These are phyloP conservation scores for Colletotrichum plurivorum DNA, from an alignment of 2,329 filamentous ascomycete species.

Conservation along the genomic window DNA sequence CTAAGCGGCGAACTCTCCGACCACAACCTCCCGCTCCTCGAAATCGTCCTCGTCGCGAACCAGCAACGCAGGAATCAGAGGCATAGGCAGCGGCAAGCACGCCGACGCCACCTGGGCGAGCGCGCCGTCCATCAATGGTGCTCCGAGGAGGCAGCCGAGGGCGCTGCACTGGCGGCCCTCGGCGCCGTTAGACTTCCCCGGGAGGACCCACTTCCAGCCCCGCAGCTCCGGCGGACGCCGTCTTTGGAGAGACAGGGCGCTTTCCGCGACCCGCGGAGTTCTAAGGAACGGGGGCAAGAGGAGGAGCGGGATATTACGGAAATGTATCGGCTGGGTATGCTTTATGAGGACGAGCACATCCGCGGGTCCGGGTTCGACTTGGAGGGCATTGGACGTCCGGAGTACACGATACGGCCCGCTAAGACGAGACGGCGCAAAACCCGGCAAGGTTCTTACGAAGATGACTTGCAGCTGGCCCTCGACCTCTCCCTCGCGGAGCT, in stretches of 20 bases:
- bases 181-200: conserved; percentile 54
- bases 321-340: conserved; percentile 60
- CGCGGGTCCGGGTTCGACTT: conserved; percentile 54
- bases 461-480: conserved; percentile 50
- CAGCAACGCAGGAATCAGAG: background rate
- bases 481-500: conserved; percentile 61
- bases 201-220: conserved; percentile 45
- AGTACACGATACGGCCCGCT: conserved; percentile 54
- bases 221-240: conserved; percentile 48
- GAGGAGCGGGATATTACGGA: conserved; percentile 56
- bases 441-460: conserved; percentile 43
- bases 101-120: background rate
- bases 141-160: conserved; percentile 45
- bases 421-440: conserved; percentile 47
- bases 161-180: conserved; percentile 50
- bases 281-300: conserved; percentile 46
- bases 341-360: conserved; percentile 59
- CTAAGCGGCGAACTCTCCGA: conserved; percentile 17
- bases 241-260: conserved; percentile 63
- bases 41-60: conserved; percentile 31
- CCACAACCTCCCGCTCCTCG: conserved; percentile 26
- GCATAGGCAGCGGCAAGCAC: background rate
- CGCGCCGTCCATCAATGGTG: conserved; percentile 17
- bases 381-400: conserved; percentile 55
- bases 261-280: conserved; percentile 58